phyloP scores from a whole-genome alignment of 2,329 filamentous ascomycete species.

The Metarhizium sp. region DNA sequence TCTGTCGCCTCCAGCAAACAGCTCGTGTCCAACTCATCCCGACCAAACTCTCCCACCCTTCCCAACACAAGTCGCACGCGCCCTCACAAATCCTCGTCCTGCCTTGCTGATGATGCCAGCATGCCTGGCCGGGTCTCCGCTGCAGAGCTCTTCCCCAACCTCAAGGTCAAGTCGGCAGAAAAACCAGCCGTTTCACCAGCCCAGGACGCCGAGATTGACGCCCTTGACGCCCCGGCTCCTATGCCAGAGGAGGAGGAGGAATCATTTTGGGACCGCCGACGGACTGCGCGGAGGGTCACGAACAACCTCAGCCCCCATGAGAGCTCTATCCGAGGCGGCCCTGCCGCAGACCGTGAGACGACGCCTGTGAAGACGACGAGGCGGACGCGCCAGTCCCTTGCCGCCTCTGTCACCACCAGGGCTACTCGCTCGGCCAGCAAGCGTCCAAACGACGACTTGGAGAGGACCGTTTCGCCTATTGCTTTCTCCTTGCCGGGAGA shows the following conservation, averaged over 20 bases:
- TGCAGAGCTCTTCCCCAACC: slow-evolving; percentile 22
- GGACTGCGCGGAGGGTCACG: slow-evolving; percentile 30
- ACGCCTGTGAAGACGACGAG: slow-evolving; percentile 24
- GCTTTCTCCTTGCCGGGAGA: slow-evolving; percentile 39
- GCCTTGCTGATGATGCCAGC: slow-evolving; percentile 19
- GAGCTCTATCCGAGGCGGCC: slow-evolving; percentile 29
- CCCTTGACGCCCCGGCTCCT: slow-evolving; percentile 16
- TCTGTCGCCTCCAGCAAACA: slow-evolving; percentile 28
- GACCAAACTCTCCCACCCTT: slow-evolving; percentile 24
- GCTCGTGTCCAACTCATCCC: slow-evolving; percentile 26
- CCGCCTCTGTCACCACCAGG: slow-evolving; percentile 25
- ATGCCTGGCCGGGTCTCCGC: slow-evolving; percentile 31
- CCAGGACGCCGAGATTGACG: slow-evolving; percentile 9
- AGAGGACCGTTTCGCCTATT: slow-evolving; percentile 43
- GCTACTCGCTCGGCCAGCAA: slow-evolving; percentile 42
- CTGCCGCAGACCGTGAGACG: slow-evolving; percentile 15
- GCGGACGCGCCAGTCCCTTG: slow-evolving; percentile 26
- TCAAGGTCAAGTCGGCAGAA: slow-evolving; percentile 15
- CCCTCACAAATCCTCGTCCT: slow-evolving; percentile 15
- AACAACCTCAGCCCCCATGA: slow-evolving; percentile 24
- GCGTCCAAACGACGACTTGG: slow-evolving; percentile 44
- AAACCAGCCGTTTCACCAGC: not conserved
- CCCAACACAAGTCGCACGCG: slow-evolving; percentile 11
- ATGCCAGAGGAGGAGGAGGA: slow-evolving; percentile 21
- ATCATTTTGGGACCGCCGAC: slow-evolving; percentile 24